Percentiles rank a stretch among this genome's conserved stretches.
These are phyloP conservation scores for Skeletonema costatum DNA, from an alignment of 108 stramenopile species.

Conservation along the genomic window DNA sequence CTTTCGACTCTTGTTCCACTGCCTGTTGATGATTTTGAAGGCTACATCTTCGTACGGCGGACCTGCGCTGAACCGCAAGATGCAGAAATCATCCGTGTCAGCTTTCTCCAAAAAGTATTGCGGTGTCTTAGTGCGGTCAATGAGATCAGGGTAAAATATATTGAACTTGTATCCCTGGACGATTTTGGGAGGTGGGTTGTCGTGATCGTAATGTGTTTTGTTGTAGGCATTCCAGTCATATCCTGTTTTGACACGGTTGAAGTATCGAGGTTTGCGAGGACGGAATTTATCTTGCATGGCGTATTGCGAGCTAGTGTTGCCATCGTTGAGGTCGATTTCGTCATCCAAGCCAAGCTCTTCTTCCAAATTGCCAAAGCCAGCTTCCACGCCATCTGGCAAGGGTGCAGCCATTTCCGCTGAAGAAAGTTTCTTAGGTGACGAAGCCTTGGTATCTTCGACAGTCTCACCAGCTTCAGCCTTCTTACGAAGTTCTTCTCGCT, in stretches of 20 bases:
- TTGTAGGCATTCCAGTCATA: slow-evolving; percentile 99
- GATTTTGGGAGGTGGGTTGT: slow-evolving; percentile 99
- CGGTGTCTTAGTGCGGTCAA: slow-evolving; percentile 95
- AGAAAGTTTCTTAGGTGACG: slow-evolving; percentile 17
- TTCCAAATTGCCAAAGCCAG: slow-evolving; percentile 86
- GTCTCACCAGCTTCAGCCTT: slow-evolving; percentile 31
- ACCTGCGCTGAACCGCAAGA: slow-evolving; percentile 96
- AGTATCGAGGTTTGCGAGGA: slow-evolving; percentile 98
- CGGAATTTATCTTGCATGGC: slow-evolving; percentile 94
- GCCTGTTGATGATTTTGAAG: slow-evolving; percentile 98
- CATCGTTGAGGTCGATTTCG: slow-evolving; percentile 57
- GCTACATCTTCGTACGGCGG: slow-evolving; percentile 99
- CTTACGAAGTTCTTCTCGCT: slow-evolving; percentile 68
- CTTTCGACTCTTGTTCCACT: slow-evolving; percentile 96
- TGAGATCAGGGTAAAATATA: slow-evolving; percentile 98
- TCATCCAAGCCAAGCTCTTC: slow-evolving; percentile 84
- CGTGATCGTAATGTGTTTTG: slow-evolving; percentile 97
- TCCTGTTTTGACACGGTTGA: slow-evolving; percentile 98
- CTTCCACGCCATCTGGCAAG: slow-evolving; percentile 61
- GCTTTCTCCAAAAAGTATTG: slow-evolving; percentile 89
- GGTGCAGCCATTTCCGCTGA: slow-evolving; percentile 42
- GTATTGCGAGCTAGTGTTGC: slow-evolving; percentile 40
- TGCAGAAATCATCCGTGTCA: slow-evolving; percentile 94
- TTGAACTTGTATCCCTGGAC: slow-evolving; percentile 99
- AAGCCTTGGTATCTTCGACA: slow-evolving; percentile 27